Conservation (phyloP, 139 green algal species). For the Chlamydomonas sphaeroides region DNA sequence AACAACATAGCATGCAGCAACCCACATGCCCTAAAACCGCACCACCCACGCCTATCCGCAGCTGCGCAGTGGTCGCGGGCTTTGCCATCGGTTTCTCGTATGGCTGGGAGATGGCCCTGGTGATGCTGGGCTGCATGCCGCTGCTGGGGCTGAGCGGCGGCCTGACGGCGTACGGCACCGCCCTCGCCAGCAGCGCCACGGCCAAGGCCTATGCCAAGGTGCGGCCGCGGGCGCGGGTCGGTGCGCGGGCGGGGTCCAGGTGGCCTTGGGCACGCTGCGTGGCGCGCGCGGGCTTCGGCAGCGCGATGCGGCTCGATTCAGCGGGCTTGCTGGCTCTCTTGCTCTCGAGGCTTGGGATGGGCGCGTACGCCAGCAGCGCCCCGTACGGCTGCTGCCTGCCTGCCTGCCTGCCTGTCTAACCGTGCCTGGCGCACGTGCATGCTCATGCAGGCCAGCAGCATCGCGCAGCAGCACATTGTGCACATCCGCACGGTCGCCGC, state of each 20-base stretch:
- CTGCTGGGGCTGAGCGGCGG: slow-evolving; percentile 56
- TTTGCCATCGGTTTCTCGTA: slow-evolving; percentile 49
- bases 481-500: slow-evolving; percentile 84
- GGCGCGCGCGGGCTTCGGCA: no score
- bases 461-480: slow-evolving; percentile 70
- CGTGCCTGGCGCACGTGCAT: no score
- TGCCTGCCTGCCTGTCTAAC: no score
- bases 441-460: slow-evolving; percentile 59
- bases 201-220: slow-evolving; percentile 51
- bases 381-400: no score
- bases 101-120: slow-evolving; percentile 54
- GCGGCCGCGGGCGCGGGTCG: no score
- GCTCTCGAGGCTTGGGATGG: no score
- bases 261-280: no score
- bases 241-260: no score
- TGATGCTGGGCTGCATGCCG: slow-evolving; percentile 68
- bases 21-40: background rate
- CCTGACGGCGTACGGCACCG: slow-evolving; percentile 38
- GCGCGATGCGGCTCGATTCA: no score
- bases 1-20: no score
- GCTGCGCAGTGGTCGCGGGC: slow-evolving; percentile 48
- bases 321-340: no score
- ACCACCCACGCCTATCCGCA: background rate
- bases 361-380: no score
- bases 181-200: background rate